Evolutionary conservation across 2,329 filamentous ascomycete genomes (phyloP).

Genomic region (Alternaria sp.): DNA sequence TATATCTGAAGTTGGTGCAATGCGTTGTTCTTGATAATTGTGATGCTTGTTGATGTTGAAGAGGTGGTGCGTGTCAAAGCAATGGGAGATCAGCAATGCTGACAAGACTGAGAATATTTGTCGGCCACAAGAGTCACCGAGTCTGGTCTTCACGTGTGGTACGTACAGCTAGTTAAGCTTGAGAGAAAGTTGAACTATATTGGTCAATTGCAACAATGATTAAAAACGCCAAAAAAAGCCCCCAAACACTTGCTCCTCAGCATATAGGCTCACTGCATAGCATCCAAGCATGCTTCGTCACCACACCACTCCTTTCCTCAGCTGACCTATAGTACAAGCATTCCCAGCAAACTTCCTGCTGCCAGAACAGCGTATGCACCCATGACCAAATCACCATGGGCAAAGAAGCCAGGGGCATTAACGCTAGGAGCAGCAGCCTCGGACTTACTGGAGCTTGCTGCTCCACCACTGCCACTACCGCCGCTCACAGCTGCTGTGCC

Average conservation of each 20-base stretch:
- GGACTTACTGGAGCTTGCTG: constrained; percentile 20
- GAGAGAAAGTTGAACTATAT: neutral
- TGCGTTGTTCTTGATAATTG: neutral
- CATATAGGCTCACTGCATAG: neutral
- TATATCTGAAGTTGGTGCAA: constrained; percentile 3
- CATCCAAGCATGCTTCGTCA: neutral
- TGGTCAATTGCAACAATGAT: neutral
- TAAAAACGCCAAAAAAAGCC: neutral
- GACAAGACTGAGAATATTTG: neutral
- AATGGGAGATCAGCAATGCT: neutral
- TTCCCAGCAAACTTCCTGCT: constrained; percentile 35
- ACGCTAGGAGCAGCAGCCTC: constrained; percentile 31
- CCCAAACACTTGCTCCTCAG: neutral
- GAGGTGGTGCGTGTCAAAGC: neutral
- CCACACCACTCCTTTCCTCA: neutral
- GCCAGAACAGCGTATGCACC: constrained; percentile 32
- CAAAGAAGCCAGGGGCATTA: constrained; percentile 33
- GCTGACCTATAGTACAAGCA: constrained; percentile 32
- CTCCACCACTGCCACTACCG: constrained; percentile 2
- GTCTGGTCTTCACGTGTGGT: no score
- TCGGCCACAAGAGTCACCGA: no score
- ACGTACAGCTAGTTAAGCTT: neutral
- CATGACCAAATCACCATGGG: constrained; percentile 34
- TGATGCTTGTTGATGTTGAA: neutral
- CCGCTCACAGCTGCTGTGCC: constrained; percentile 28